Evolutionary conservation across 1,284 basidiomycete species (phyloP), one percentile per base, ranked within the genome.

Genomic region (Filobasidium uniguttulatum): DNA sequence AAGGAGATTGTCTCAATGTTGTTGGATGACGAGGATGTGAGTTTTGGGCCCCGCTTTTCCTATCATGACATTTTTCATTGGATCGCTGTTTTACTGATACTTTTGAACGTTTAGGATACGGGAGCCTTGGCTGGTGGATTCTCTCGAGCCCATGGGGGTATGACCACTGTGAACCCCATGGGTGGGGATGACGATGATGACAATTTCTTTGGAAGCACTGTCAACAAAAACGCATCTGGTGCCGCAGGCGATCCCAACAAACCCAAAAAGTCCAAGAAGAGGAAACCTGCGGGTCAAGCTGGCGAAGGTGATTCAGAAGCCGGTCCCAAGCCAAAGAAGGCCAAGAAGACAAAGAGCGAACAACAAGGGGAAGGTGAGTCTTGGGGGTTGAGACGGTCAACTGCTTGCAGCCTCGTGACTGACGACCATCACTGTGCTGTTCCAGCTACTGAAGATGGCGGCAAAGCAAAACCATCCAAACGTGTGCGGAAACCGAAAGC

Each of bases 1-100:
- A 91, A 89, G 71, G 94, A 99, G 67, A 96, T 99, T 53, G 91
- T 96, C 7, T 89, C 90, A 55, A 71, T 99, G 50, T 75, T 99
- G 52, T 78, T 99, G 61, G 93, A 91, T 66, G 93, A 98, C 62
- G 90, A 97, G 26, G 54, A 52, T 19, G 61, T 43, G 26, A 26
- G 40, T 43, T 28, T 29, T n/a, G n/a, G n/a, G n/a, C n/a, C n/a
- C n/a, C n/a, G n/a, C 87, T 71, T 57, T 46, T 67, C 38, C 65
- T 25, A 9, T 20, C 23, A 26, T 14, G 9, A 36, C 8, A 36
- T 15, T 15, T 9, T n/a, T 9, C 23, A 46, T 26, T 25, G 31
- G 22, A 25, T 9, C 10, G 50, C 34, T 19, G 8, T 37, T n/a
- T 40, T 43, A 12, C 37, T 38, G 2, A 47, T 25, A 37, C 37